Conservation (phyloP, 2,329 filamentous ascomycete species). For the Cercospora berteroae region DNA sequence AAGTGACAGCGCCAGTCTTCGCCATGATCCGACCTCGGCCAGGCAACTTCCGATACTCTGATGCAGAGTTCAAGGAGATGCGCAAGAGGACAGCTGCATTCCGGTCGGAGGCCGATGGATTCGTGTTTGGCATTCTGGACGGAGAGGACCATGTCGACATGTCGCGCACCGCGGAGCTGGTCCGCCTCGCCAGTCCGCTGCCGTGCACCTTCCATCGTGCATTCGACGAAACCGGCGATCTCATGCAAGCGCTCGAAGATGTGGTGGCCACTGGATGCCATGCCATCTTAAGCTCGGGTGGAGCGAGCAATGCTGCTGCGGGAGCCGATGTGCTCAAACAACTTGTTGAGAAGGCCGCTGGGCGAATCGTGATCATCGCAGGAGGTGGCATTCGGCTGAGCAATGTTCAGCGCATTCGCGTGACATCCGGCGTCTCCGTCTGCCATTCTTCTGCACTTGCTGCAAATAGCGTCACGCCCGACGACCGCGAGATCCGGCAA, state of each 20-base stretch:
- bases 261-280: conserved; percentile 48
- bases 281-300: conserved; percentile 52
- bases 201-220: conserved; percentile 58
- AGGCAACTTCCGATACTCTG: conserved; percentile 47
- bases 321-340: conserved; percentile 38
- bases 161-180: conserved; percentile 43
- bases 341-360: conserved; percentile 35
- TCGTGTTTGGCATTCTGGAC: conserved; percentile 53
- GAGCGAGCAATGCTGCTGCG: conserved; percentile 37
- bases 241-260: conserved; percentile 37
- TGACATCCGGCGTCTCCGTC: conserved; percentile 14
- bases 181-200: conserved; percentile 42
- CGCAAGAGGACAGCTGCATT: conserved; percentile 40
- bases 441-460: conserved; percentile 30
- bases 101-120: conserved; percentile 44
- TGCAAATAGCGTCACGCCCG: conserved; percentile 7
- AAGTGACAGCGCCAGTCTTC: conserved; percentile 45
- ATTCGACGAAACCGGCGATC: conserved; percentile 46
- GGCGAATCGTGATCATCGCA: conserved; percentile 47
- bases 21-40: conserved; percentile 55
- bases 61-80: conserved; percentile 47
- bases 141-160: conserved; percentile 40
- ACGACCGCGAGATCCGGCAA: conserved; percentile 17
- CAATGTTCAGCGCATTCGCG: conserved; percentile 42
- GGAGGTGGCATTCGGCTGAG: conserved; percentile 52